Conservation (phyloP, 2,329 filamentous ascomycete species). For the Talaromyces sp. region DNA sequence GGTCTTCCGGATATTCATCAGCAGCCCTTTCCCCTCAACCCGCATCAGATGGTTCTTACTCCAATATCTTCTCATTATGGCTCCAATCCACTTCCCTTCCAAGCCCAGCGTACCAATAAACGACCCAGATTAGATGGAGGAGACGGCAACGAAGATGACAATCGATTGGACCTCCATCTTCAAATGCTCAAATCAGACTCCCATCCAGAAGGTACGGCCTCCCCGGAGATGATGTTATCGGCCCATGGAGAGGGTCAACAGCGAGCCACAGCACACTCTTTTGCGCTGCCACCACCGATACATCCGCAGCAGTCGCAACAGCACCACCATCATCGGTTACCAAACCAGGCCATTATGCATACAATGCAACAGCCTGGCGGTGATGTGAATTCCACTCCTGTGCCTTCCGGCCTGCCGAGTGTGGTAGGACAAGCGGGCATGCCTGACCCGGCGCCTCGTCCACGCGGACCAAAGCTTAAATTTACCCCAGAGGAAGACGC, state of each 20-base stretch:
- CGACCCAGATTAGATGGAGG: conserved; percentile 31
- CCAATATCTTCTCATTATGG: conserved; percentile 34
- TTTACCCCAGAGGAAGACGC: conserved; percentile 91
- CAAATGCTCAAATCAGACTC: conserved; percentile 30
- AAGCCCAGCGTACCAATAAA: conserved; percentile 31
- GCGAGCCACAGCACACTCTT: conserved; percentile 27
- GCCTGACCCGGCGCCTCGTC: conserved; percentile 74
- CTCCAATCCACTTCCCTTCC: conserved; percentile 29
- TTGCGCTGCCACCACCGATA: conserved; percentile 36
- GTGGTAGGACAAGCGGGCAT: conserved; percentile 83
- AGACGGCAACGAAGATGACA: conserved; percentile 24
- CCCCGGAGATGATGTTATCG: conserved; percentile 33
- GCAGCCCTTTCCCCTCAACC: conserved; percentile 28
- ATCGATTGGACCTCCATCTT: conserved; percentile 27
- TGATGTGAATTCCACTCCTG: conserved; percentile 41
- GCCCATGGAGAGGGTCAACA: conserved; percentile 28
- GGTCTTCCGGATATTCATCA: conserved; percentile 30
- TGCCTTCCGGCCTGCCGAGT: conserved; percentile 63
- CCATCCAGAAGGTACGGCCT: conserved; percentile 27
- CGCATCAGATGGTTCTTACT: conserved; percentile 31
- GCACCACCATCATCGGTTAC: conserved; percentile 77
- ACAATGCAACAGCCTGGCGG: conserved; percentile 58
- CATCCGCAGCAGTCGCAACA: conserved; percentile 44
- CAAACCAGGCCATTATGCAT: conserved; percentile 64
- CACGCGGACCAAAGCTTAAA: conserved; percentile 83